phyloP scores from a whole-genome alignment of 2,329 filamentous ascomycete genomes.

The Helminthosporium solani region DNA sequence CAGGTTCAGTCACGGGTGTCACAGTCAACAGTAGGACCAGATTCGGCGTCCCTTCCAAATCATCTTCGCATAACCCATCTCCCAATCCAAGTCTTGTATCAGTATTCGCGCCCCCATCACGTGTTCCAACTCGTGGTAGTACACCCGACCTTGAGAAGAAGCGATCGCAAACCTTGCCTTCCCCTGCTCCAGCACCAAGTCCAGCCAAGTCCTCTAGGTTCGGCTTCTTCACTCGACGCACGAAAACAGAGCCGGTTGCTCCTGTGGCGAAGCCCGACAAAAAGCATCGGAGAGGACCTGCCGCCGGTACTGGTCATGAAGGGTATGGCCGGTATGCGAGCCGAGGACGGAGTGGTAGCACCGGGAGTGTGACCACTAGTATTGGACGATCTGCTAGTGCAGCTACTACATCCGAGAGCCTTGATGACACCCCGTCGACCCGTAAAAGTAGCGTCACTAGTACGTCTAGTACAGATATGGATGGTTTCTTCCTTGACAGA shows the following conservation, averaged over 20 bases:
- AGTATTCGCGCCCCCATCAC: constrained; percentile 23
- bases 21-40: constrained; percentile 20
- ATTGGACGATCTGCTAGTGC: constrained; percentile 50
- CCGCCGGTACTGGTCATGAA: constrained; percentile 92
- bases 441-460: constrained; percentile 48
- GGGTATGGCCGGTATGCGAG: constrained; percentile 70
- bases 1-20: constrained; percentile 41
- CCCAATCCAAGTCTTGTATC: constrained; percentile 38
- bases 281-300: constrained; percentile 68
- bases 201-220: constrained; percentile 66
- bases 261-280: constrained; percentile 60
- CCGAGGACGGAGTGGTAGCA: constrained; percentile 65
- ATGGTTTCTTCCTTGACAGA: constrained; percentile 49
- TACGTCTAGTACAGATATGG: constrained; percentile 46
- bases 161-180: constrained; percentile 44
- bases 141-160: constrained; percentile 44
- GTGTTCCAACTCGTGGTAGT: constrained; percentile 30
- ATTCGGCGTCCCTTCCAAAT: constrained; percentile 29
- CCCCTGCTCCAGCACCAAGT: constrained; percentile 49
- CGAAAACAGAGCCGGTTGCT: constrained; percentile 62
- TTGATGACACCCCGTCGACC: constrained; percentile 37
- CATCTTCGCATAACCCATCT: constrained; percentile 42
- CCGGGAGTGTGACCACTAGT: constrained; percentile 53
- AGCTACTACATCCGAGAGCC: constrained; percentile 41
- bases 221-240: constrained; percentile 73